Conservation (phyloP, 2,329 filamentous ascomycete genomes). For the Hyphodiscus sp. region DNA sequence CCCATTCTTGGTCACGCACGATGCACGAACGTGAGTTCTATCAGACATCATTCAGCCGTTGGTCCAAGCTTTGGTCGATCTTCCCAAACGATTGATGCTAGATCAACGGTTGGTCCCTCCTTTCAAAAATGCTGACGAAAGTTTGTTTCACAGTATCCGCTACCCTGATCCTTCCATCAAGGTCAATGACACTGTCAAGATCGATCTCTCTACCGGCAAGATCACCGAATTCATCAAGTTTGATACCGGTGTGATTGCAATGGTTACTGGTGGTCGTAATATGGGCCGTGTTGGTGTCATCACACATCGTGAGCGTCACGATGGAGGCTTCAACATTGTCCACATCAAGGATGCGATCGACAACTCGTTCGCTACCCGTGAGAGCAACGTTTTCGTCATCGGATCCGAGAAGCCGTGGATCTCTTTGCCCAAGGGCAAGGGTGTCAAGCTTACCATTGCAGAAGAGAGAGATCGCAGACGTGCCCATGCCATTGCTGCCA, state of each 20-base stretch:
- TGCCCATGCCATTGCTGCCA: slow-evolving; percentile 42
- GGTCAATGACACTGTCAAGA: slow-evolving; percentile 99
- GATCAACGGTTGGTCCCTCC: slow-evolving; percentile 30
- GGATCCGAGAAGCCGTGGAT: slow-evolving; percentile 99
- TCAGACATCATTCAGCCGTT: slow-evolving; percentile 99
- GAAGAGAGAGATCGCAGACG: slow-evolving; percentile 99
- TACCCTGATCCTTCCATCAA: slow-evolving; percentile 98
- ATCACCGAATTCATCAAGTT: slow-evolving; percentile 98
- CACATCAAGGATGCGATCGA: slow-evolving; percentile 99
- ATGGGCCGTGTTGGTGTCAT: slow-evolving; percentile 99
- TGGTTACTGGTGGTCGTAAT: slow-evolving; percentile 99
- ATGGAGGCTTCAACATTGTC: slow-evolving; percentile 99
- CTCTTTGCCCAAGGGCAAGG: slow-evolving; percentile 99
- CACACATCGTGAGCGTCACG: slow-evolving; percentile 99
- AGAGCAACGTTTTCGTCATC: slow-evolving; percentile 99
- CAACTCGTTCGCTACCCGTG: slow-evolving; percentile 99
- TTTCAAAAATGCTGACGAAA: slow-evolving; percentile 28
- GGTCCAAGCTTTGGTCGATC: slow-evolving; percentile 94
- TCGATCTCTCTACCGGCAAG: slow-evolving; percentile 94
- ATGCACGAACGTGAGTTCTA: slow-evolving; percentile 99
- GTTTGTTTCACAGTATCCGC: slow-evolving; percentile 68
- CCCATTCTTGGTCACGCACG: slow-evolving; percentile 99
- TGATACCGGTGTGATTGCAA: slow-evolving; percentile 95
- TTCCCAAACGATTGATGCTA: slow-evolving; percentile 26
- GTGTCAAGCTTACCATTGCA: slow-evolving; percentile 98